These are phyloP conservation scores for Boletus edulis DNA, from an alignment of 768 basidiomycete genomes.

Conservation along the genomic window DNA sequence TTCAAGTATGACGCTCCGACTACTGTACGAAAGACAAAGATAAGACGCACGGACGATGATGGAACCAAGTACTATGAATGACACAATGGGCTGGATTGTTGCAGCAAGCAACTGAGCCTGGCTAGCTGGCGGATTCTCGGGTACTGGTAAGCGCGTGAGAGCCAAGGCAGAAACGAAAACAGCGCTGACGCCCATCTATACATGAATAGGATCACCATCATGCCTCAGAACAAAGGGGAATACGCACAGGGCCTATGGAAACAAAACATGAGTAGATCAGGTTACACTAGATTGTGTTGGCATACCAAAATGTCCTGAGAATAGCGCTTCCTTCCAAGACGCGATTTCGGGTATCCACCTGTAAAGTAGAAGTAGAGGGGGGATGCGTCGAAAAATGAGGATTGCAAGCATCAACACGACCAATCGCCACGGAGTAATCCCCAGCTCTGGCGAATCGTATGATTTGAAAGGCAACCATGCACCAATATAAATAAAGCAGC, in stretches of 20 bases:
- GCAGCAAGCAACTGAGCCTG: slow-evolving; percentile 74
- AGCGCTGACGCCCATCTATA: slow-evolving; percentile 88
- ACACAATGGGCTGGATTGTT: slow-evolving; percentile 76
- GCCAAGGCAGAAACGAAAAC: slow-evolving; percentile 85
- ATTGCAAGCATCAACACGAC: slow-evolving; percentile 65
- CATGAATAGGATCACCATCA: not conserved
- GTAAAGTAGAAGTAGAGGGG: slow-evolving; percentile 73
- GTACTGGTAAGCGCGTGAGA: slow-evolving; percentile 54
- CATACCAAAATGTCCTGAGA: slow-evolving; percentile 87
- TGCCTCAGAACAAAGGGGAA: not conserved
- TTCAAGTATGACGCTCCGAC: not conserved
- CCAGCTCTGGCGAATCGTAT: slow-evolving; percentile 55
- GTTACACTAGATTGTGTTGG: slow-evolving; percentile 2
- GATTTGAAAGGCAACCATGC: slow-evolving; percentile 76
- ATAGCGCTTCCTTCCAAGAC: slow-evolving; percentile 83
- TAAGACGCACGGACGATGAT: slow-evolving; percentile 72
- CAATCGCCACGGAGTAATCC: slow-evolving; percentile 70
- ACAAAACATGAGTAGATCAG: not conserved
- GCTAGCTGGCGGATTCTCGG: slow-evolving; percentile 56
- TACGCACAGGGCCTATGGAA: slow-evolving; percentile 50
- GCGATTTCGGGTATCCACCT: slow-evolving; percentile 84
- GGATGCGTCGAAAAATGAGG: slow-evolving; percentile 76
- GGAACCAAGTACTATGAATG: slow-evolving; percentile 84
- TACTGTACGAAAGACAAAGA: not conserved
- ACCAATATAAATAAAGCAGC: slow-evolving; percentile 81